Base-by-base conservation (phyloP, 768 basidiomycete species). In the Hygrophorus russula region DNA sequence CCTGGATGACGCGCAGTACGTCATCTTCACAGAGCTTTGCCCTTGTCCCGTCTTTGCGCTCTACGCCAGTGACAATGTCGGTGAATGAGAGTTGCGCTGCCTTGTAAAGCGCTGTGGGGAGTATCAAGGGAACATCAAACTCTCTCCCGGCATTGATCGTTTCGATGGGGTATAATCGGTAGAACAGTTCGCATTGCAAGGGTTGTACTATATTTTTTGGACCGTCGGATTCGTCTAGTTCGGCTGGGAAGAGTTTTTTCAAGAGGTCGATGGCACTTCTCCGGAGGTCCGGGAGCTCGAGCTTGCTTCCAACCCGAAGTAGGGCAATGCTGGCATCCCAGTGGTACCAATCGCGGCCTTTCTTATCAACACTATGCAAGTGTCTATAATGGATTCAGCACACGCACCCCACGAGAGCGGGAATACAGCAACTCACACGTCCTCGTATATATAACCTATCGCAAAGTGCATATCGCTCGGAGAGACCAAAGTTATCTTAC, bases 131-230 rank as follows among this genome's bases (percentile, higher is more conserved):
- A 19, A 55, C 36, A n/a, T 50, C 39, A 34, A 42, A 54, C 36
- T 46, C 27, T 14, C 32, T 31, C 31, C 51, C 43, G 10, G 51
- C 28, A 18, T 52, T 53, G 44, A 55, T 46, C 14, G 48, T 52
- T 36, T 55, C 46, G 17, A 57, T 45, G 2, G 51, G 47, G 29
- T 52, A 51, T 5, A 29, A n/a, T 11, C 48, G 49, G 31, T 40
- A 28, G 39, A 56, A 51, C 4, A n/a, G 34, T 45, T 36, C 4
- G 49, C 32, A 11, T 11, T 27, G 14, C 19, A 35, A 9, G 28
- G 31, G 18, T 47, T 20, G 24, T 24, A 49, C 48, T n/a, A 32
- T 31, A 9, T 49, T 45, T 31, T 30, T 35, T 4, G 45, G 43
- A n/a, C 41, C 32, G 14, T n/a, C n/a, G 12, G 14, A 9, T 7